These are phyloP conservation scores for Aspergillus japonicus DNA, from an alignment of 2,329 filamentous ascomycete species.

Conservation along the genomic window DNA sequence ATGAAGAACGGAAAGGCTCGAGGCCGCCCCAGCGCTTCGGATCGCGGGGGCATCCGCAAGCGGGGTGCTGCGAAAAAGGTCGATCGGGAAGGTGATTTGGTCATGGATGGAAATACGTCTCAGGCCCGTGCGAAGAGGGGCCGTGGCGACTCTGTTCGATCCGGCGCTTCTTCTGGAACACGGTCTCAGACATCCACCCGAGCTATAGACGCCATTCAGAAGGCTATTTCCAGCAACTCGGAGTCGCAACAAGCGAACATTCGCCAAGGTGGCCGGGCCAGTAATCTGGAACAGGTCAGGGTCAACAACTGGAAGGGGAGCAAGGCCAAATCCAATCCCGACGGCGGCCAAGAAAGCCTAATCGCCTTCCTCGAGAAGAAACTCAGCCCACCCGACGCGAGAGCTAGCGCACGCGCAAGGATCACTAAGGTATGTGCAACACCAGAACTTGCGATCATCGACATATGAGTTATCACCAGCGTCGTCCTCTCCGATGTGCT, in stretches of 20 bases:
- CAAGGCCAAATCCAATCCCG: slow-evolving; percentile 65
- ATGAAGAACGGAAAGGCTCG: slow-evolving; percentile 35
- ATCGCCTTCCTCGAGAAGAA: slow-evolving; percentile 71
- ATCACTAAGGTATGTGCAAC: slow-evolving; percentile 75
- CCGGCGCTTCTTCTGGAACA: slow-evolving; percentile 16
- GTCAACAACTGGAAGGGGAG: slow-evolving; percentile 66
- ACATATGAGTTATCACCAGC: slow-evolving; percentile 33
- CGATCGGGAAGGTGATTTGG: slow-evolving; percentile 62
- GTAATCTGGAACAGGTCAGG: slow-evolving; percentile 36
- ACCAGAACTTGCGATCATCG: slow-evolving; percentile 43
- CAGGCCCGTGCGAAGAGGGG: slow-evolving; percentile 37
- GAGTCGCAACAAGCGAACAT: slow-evolving; percentile 39
- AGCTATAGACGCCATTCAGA: slow-evolving; percentile 37
- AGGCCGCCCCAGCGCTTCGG: slow-evolving; percentile 29
- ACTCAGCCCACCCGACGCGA: slow-evolving; percentile 54
- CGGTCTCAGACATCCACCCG: slow-evolving; percentile 29
- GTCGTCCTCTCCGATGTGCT: slow-evolving; percentile 38
- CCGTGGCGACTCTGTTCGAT: slow-evolving; percentile 31
- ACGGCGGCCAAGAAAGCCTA: slow-evolving; percentile 65
- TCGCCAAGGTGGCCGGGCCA: slow-evolving; percentile 35
- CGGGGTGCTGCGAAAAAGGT: slow-evolving; percentile 44
- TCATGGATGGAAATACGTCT: slow-evolving; percentile 53
- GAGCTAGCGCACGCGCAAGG: slow-evolving; percentile 55
- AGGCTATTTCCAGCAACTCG: slow-evolving; percentile 33
- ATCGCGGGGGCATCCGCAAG: slow-evolving; percentile 55